Evolutionary conservation across 495 filamentous ascomycete species (phyloP).

Genomic region (Xylaria nigripes): DNA sequence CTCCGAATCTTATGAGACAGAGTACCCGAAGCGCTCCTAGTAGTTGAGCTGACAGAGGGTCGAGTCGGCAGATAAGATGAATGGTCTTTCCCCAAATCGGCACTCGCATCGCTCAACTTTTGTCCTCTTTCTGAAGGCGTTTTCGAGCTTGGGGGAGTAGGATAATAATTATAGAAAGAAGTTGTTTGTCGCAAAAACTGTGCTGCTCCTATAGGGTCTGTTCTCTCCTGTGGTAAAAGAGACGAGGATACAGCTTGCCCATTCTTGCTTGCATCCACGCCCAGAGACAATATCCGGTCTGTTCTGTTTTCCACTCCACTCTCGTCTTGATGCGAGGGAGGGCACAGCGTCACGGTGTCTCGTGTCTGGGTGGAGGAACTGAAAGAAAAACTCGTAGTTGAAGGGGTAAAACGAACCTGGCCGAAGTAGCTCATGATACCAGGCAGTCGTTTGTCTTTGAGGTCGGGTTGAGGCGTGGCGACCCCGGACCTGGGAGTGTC

Average conservation of each 20-base stretch:
- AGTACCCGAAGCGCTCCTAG: constrained; percentile 35
- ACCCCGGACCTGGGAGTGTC: constrained; percentile 78
- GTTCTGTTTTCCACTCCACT: too few species aligned
- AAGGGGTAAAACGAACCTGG: constrained; percentile 79
- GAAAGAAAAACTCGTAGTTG: constrained; percentile 32
- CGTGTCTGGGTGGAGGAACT: constrained; percentile 26
- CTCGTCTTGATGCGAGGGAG: constrained; percentile 28
- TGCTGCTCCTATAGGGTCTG: constrained; percentile 27
- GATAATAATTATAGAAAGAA: constrained; percentile 39
- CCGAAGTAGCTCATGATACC: constrained; percentile 91
- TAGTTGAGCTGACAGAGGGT: constrained; percentile 26
- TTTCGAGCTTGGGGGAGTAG: constrained; percentile 51
- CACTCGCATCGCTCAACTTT: constrained; percentile 36
- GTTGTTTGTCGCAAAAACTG: constrained; percentile 27
- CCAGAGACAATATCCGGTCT: constrained; percentile 15
- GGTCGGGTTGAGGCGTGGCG: constrained; percentile 82
- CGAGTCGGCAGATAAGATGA: constrained; percentile 19
- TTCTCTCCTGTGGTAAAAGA: constrained; percentile 45
- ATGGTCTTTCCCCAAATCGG: constrained; percentile 30
- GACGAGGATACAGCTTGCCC: constrained; percentile 36
- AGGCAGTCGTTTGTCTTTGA: constrained; percentile 79
- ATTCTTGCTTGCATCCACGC: constrained; percentile 22
- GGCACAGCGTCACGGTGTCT: constrained; percentile 29
- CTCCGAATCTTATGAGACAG: constrained; percentile 38
- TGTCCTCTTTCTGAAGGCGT: constrained; percentile 46